phyloP scores from a whole-genome alignment of 352 stramenopile species.

The Elongisporangium prolatum region DNA sequence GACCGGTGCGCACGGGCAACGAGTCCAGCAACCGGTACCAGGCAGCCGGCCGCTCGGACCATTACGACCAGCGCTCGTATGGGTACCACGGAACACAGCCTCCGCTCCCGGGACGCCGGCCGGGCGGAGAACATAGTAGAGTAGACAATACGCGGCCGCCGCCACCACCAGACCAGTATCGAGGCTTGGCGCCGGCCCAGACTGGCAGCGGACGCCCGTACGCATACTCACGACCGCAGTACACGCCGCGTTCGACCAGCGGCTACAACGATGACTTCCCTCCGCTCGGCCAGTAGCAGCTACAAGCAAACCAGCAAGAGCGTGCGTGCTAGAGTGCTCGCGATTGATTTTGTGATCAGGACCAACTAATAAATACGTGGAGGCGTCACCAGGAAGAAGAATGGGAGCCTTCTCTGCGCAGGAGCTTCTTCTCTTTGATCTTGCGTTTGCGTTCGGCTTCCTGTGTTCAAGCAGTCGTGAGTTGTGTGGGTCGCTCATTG shows the following conservation, averaged over 20 bases:
- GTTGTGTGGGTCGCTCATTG: background rate
- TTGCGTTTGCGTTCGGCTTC: conserved; percentile 69
- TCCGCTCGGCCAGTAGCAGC: conserved; percentile 61
- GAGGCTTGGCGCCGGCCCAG: conserved; percentile 20
- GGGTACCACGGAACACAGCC: conserved; percentile 11
- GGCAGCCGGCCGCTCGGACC: conserved; percentile 5
- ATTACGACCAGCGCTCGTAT: conserved; percentile 24
- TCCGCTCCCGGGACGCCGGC: conserved; percentile 26
- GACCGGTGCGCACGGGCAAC: conserved; percentile 18
- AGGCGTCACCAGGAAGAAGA: background rate
- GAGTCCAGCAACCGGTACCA: conserved; percentile 25
- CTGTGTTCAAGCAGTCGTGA: conserved; percentile 13
- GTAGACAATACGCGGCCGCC: conserved; percentile 33
- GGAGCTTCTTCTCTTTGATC: conserved; percentile 65
- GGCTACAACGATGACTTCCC: conserved; percentile 74
- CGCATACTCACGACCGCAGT: conserved; percentile 17
- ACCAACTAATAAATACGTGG: background rate
- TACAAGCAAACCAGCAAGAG: too few relatives aligned
- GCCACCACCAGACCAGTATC: conserved; percentile 29
- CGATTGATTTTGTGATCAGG: background rate
- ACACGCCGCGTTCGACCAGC: conserved; percentile 7
- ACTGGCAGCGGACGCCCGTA: conserved; percentile 22
- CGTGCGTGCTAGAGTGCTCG: background rate
- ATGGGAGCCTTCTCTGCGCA: conserved; percentile 53
- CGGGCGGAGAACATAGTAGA: conserved; percentile 53